Evolutionary conservation across 1,284 basidiomycete genomes (phyloP).

Genomic region (Leccinum griseonigrum): DNA sequence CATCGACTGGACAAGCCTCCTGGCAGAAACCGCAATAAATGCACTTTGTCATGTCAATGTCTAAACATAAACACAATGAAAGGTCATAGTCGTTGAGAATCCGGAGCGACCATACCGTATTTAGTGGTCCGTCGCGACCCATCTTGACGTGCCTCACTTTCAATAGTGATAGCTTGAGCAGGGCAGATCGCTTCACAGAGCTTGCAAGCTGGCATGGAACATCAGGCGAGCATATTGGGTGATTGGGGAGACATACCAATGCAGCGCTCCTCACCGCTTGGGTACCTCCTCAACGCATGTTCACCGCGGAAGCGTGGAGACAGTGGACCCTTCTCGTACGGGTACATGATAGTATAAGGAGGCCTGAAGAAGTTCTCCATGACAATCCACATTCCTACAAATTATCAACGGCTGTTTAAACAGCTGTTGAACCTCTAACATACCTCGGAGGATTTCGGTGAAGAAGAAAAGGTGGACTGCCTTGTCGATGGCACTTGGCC

Average conservation of each 20-base stretch:
- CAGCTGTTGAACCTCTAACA: slow-evolving; percentile 23
- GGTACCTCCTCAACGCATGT: slow-evolving; percentile 97
- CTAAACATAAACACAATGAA: slow-evolving; percentile 38
- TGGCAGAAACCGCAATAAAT: slow-evolving; percentile 99
- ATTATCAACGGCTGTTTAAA: slow-evolving; percentile 1
- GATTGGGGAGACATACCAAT: slow-evolving; percentile 65
- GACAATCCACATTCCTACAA: slow-evolving; percentile 97
- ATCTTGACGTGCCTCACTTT: slow-evolving; percentile 94
- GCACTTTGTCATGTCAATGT: slow-evolving; percentile 96
- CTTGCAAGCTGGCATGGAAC: slow-evolving; percentile 77
- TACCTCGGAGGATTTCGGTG: slow-evolving; percentile 95
- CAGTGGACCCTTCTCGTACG: slow-evolving; percentile 97
- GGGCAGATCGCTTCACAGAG: slow-evolving; percentile 99
- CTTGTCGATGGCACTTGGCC: slow-evolving; percentile 92
- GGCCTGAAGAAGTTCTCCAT: slow-evolving; percentile 96
- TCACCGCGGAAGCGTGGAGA: slow-evolving; percentile 99
- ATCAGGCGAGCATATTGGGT: slow-evolving; percentile 10
- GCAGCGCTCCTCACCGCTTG: slow-evolving; percentile 98
- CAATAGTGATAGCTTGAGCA: slow-evolving; percentile 99
- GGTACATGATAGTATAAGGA: slow-evolving; percentile 98
- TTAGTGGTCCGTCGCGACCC: slow-evolving; percentile 96
- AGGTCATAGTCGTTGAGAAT: slow-evolving; percentile 14
- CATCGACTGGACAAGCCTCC: slow-evolving; percentile 99
- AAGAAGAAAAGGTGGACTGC: slow-evolving; percentile 98
- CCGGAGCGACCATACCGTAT: slow-evolving; percentile 62